Percentiles rank a stretch among this genome's conserved stretches.
Conservation (phyloP, 495 filamentous ascomycete species). For the Melanomma pulvis-pyrius region DNA sequence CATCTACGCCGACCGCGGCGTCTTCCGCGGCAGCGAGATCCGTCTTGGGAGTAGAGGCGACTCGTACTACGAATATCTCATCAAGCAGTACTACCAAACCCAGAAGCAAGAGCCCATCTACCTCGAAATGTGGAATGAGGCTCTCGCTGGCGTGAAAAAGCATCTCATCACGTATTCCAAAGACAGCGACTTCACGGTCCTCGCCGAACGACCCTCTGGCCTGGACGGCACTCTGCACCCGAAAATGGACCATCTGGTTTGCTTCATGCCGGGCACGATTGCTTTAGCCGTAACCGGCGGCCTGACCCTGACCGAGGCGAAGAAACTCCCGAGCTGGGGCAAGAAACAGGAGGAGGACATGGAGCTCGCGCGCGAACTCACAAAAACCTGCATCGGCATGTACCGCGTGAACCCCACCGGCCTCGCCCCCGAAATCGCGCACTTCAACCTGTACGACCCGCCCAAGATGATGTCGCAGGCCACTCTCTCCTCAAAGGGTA, state of each 20-base stretch:
- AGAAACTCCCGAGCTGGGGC: constrained; percentile 69
- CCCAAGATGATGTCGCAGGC: constrained; percentile 57
- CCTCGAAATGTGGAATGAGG: constrained; percentile 88
- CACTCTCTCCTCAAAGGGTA: constrained; percentile 44
- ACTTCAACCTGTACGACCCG: constrained; percentile 74
- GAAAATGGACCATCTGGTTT: constrained; percentile 98
- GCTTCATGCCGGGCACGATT: constrained; percentile 96
- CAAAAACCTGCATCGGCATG: constrained; percentile 97
- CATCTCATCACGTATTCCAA: constrained; percentile 88
- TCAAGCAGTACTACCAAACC: constrained; percentile 96
- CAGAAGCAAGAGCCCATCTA: constrained; percentile 84
- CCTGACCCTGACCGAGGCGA: constrained; percentile 70
- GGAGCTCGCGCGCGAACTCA: constrained; percentile 78
- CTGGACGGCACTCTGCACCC: constrained; percentile 65
- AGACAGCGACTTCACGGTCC: constrained; percentile 75
- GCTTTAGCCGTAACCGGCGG: constrained; percentile 87
- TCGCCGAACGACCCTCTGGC: constrained; percentile 82
- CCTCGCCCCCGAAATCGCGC: constrained; percentile 87
- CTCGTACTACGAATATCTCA: constrained; percentile 96
- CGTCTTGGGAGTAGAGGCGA: constrained; percentile 91
- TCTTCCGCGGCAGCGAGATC: constrained; percentile 82
- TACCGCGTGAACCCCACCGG: constrained; percentile 86
- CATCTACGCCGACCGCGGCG: constrained; percentile 75
- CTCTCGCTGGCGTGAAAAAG: constrained; percentile 82
- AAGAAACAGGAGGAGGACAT: constrained; percentile 84